Evolutionary conservation across 2,329 filamentous ascomycete species (phyloP).

Genomic region (Seiridium unicorne): DNA sequence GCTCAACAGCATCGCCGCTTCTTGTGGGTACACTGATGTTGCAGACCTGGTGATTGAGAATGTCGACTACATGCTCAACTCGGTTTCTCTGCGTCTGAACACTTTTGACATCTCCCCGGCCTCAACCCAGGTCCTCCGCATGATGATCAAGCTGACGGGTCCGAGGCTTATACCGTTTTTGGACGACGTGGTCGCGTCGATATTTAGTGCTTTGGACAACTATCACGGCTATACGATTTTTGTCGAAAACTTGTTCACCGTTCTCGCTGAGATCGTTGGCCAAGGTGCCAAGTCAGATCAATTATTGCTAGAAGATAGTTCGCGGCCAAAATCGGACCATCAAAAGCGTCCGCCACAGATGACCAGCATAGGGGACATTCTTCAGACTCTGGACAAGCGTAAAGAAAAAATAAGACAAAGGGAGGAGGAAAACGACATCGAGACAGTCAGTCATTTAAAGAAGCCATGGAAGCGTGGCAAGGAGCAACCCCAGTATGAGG

Average conservation of each 20-base stretch:
- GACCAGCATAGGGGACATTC: conserved; percentile 42
- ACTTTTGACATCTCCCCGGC: conserved; percentile 90
- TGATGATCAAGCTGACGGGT: conserved; percentile 91
- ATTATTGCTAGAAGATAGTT: conserved; percentile 43
- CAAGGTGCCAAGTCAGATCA: conserved; percentile 67
- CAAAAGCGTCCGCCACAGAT: conserved; percentile 34
- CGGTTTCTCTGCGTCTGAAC: conserved; percentile 83
- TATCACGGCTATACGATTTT: conserved; percentile 90
- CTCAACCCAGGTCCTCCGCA: conserved; percentile 83
- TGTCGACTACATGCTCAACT: conserved; percentile 94
- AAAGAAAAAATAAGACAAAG: conserved; percentile 38
- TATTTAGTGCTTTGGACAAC: conserved; percentile 90
- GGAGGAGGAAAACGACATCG: conserved; percentile 29
- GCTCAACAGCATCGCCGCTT: conserved; percentile 73
- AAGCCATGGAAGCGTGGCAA: conserved; percentile 32
- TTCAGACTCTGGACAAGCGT: conserved; percentile 63
- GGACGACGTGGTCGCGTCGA: conserved; percentile 85
- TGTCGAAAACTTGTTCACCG: conserved; percentile 81
- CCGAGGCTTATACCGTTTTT: conserved; percentile 80
- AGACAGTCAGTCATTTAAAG: conserved; percentile 31
- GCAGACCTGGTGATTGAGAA: conserved; percentile 84
- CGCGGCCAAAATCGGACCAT: conserved; percentile 35
- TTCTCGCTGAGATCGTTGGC: conserved; percentile 78
- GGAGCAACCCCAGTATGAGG: conserved; percentile 21
- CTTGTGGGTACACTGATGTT: conserved; percentile 73